Evolutionary conservation across 306 rosid species (phyloP), one percentile per base, ranked within the genome.

Genomic region (Astragalus membranaceus): DNA sequence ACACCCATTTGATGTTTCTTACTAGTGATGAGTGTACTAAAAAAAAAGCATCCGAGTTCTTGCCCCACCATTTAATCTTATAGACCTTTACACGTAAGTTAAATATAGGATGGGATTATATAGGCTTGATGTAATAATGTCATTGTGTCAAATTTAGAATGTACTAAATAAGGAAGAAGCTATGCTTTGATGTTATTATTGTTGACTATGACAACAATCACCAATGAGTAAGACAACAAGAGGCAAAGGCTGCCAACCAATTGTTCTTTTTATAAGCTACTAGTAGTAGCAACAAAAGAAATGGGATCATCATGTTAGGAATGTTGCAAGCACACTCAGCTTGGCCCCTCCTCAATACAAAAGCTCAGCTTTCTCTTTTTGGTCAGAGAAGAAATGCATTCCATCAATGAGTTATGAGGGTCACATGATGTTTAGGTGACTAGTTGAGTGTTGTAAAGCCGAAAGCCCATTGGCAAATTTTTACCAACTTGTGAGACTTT

Each of bases 171-270:
- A 42, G 52, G 52, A 41, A 20, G 20, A 42, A 20, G 55, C 42
- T n/a, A n/a, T 64, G 41, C 29, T 29, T 29, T 46, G 10, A 6
- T 43, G 4, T 29, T 43, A 42, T 51, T 74, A 62, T 37, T 51
- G 64, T 73, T 63, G 71, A 62, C 13, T 11, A 23, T 41, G 79
- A 61, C 65, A 32, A 70, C 48, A 33, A 14, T 57, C 9, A 54
- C 52, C 50, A 70, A 48, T 52, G 53, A 42, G 69, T 57, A 60
- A 69, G 79, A 74, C 72, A 63, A 58, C 64, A 66, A 52, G 30
- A 42, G 69, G 55, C 60, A 17, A 37, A 42, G 33, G 29, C 49
- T 64, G 67, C 73, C 46, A 62, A 73, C 49, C 20, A 63, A 61
- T 9, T 70, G 67, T 62, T 83, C 35, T 67, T 56, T 51, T 74